A percentile compares a stretch with the other conserved stretches of the same genome.
These are phyloP conservation scores for Xerophyta viscosa DNA, from an alignment of 106 monocot genomes.

Conservation along the genomic window DNA sequence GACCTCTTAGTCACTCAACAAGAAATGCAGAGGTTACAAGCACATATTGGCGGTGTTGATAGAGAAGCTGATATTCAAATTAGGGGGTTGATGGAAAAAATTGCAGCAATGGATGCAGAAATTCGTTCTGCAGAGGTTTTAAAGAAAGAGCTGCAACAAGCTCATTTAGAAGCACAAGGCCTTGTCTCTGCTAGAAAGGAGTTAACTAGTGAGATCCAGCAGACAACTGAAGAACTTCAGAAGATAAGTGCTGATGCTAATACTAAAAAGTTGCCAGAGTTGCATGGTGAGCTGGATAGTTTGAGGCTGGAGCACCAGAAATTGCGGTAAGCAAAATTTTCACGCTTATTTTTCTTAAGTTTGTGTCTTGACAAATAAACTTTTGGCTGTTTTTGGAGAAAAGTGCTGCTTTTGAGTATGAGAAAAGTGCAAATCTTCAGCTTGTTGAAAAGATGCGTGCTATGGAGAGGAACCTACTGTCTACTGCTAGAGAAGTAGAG, in stretches of 20 bases:
- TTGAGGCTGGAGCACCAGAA: constrained; percentile 73
- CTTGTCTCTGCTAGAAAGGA: constrained; percentile 40
- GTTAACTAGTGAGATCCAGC: constrained; percentile 42
- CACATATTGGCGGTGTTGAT: constrained; percentile 31
- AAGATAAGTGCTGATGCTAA: constrained; percentile 22
- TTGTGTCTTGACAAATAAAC: too few species aligned
- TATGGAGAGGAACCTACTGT: constrained; percentile 67
- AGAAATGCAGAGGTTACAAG: constrained; percentile 48
- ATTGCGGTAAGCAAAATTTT: constrained; percentile 39
- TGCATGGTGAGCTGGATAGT: constrained; percentile 53
- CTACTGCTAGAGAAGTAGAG: constrained; percentile 58
- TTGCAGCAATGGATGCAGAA: constrained; percentile 53
- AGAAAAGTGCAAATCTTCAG: constrained; percentile 66
- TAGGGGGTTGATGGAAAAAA: constrained; percentile 56
- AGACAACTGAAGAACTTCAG: constrained; percentile 36
- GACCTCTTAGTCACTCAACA: constrained; percentile 47
- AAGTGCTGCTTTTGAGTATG: constrained; percentile 64
- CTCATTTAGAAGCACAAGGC: constrained; percentile 48
- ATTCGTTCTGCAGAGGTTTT: constrained; percentile 43
- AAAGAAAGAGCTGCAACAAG: constrained; percentile 55
- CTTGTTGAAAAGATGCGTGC: constrained; percentile 68
- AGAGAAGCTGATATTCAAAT: constrained; percentile 50
- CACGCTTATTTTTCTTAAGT: not conserved
- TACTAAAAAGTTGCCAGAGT: constrained; percentile 36
- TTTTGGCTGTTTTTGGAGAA: too few species aligned